Base-by-base conservation (phyloP, 176 grass and related monocot species). In the Zea mays region DNA sequence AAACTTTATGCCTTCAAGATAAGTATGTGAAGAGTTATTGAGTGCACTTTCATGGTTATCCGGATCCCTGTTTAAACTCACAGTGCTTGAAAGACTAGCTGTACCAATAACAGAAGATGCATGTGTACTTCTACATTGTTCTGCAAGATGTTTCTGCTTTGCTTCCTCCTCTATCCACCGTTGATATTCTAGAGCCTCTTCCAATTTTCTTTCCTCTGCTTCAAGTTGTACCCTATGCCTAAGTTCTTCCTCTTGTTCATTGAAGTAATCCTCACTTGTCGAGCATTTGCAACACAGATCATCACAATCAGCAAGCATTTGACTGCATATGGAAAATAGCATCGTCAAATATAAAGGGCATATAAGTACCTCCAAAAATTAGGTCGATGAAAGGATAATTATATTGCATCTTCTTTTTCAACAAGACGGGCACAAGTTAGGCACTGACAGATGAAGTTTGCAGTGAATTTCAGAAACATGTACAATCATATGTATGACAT, bases 161-260 rank as follows among this genome's bases (percentile, higher is more conserved):
- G 92, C 75, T 73, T 92, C 88, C 58, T 95, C 96, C 80, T 99
- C 96, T 60, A 95, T 86, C 68, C 75, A 39, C 70, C 85, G 85
- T 85, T 99, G 96, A 33, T 90, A 88, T 81, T 95, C 86, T 62
- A 99, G 84, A 52, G 87, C 95, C 85, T 90, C 87, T 84, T 93
- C 96, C 51, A 99, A 78, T 58, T 95, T 99, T 79, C 85, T 95
- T 86, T 90, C 88, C 60, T 99, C 96, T 36, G 81, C 91, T 82
- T 93, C 93, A 78, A 91, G 82, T 67, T 91, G 86, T 81, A 88
- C 51, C 73, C 55, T 79, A 76, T 27, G 76, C 46, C 83, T 91
- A 78, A 67, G 70, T 76, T 97, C 93, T 74, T 92, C 90, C 74
- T 94, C 96, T 75, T 93, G 81, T 81, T 93, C 85, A 58, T 88